Percentiles rank a stretch among this genome's conserved stretches.
Conservation (phyloP, 2,329 filamentous ascomycete genomes). For the Zelopaecilomyces penicillatus region DNA sequence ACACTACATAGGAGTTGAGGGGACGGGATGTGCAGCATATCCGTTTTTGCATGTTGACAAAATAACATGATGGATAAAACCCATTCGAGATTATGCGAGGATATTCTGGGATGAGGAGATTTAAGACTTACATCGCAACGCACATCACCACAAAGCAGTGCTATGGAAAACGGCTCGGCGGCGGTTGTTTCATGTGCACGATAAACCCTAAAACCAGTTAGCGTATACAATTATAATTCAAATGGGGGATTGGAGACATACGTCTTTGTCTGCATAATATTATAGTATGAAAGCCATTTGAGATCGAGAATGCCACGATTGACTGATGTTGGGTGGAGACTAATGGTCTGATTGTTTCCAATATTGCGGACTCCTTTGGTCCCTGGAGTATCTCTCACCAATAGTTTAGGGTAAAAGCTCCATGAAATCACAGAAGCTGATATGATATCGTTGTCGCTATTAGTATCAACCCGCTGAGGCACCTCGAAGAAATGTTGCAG, state of each 20-base stretch:
- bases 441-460: conserved; percentile 73
- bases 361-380: conserved; percentile 82
- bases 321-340: conserved; percentile 78
- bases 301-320: conserved; percentile 64
- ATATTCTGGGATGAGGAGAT: background rate
- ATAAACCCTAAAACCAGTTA: conserved; percentile 49
- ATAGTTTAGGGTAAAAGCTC: conserved; percentile 91
- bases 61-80: too few relatives aligned
- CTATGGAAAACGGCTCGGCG: conserved; percentile 72
- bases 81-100: background rate
- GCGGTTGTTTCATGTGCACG: conserved; percentile 86
- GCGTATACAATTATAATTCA: conserved; percentile 8
- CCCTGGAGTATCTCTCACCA: conserved; percentile 62
- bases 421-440: conserved; percentile 78
- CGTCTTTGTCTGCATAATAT: conserved; percentile 90
- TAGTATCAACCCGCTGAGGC: conserved; percentile 63
- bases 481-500: conserved; percentile 75
- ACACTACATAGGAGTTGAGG: too few relatives aligned
- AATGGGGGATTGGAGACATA: conserved; percentile 19
- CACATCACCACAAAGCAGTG: conserved; percentile 78
- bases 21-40: too few relatives aligned
- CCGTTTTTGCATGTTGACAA: too few relatives aligned
- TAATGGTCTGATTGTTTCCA: conserved; percentile 85
- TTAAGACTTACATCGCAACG: conserved; percentile 62
- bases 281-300: conserved; percentile 88